These are phyloP conservation scores for Diophrys appendiculata DNA, from an alignment of 73 alveolate species.

Conservation along the genomic window DNA sequence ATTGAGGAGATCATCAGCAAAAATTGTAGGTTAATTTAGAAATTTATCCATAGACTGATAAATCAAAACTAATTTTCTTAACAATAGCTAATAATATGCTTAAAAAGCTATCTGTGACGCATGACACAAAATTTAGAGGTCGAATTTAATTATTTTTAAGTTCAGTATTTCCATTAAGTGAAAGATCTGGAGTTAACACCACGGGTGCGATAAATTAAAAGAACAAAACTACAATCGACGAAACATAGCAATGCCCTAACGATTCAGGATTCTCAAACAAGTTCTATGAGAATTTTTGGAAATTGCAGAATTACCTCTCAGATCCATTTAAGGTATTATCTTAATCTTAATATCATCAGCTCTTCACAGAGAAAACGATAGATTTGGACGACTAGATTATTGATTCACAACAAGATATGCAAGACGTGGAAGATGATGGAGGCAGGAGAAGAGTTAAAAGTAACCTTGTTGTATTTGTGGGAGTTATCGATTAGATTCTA, in stretches of 20 bases:
- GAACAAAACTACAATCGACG: slow-evolving; percentile 39
- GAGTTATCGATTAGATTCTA: slow-evolving; percentile 23
- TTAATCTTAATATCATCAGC: too few species aligned
- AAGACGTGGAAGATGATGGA: too few species aligned
- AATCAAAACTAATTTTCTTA: slow-evolving; percentile 57
- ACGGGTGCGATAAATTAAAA: slow-evolving; percentile 59
- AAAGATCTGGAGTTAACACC: slow-evolving; percentile 74
- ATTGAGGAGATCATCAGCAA: too few species aligned
- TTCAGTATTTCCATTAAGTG: slow-evolving; percentile 70
- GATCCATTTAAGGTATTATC: slow-evolving; percentile 83
- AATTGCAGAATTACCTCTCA: slow-evolving; percentile 69
- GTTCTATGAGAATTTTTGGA: slow-evolving; percentile 83
- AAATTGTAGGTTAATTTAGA: too few species aligned
- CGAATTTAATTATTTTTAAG: slow-evolving; percentile 70
- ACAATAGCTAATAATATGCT: slow-evolving; percentile 67
- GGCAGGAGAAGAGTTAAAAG: too few species aligned
- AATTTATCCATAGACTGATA: too few species aligned
- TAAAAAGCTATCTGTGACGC: slow-evolving; percentile 68
- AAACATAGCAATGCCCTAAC: slow-evolving; percentile 37
- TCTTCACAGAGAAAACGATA: too few species aligned
- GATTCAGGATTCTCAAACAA: slow-evolving; percentile 33
- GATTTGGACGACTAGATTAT: too few species aligned
- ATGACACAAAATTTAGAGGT: slow-evolving; percentile 81
- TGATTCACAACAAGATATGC: too few species aligned
- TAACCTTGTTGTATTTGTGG: too few species aligned